Conservation (phyloP, 371 early-diverging fungal genomes). For the Coemansia sp. region DNA sequence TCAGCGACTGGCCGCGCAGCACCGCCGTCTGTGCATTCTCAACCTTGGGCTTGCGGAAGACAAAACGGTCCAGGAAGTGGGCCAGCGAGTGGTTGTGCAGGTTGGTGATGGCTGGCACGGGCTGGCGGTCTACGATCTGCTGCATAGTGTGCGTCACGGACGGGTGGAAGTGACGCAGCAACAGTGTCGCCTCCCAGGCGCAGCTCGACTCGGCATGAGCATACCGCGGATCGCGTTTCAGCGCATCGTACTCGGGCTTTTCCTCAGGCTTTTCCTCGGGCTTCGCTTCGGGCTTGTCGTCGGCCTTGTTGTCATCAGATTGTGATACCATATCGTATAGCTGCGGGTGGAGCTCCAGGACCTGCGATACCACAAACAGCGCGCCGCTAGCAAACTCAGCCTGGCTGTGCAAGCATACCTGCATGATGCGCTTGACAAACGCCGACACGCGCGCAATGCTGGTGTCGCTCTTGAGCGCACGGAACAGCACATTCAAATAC, state of each 20-base stretch:
- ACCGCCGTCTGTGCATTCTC: constrained; percentile 10
- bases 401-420: constrained; percentile 73
- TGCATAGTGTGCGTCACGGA: constrained; percentile 79
- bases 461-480: constrained; percentile 77
- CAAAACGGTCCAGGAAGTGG: constrained; percentile 94
- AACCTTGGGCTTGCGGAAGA: constrained; percentile 92
- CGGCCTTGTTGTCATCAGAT: constrained; percentile 70
- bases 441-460: constrained; percentile 70
- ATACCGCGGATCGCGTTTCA: constrained; percentile 86
- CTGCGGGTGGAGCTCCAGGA: constrained; percentile 33
- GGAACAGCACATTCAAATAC: constrained; percentile 89
- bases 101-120: constrained; percentile 74
- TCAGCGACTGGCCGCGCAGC: constrained; percentile 54
- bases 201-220: constrained; percentile 78
- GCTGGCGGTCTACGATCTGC: constrained; percentile 66
- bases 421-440: constrained; percentile 87
- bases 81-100: constrained; percentile 86
- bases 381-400: constrained; percentile 83
- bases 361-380: constrained; percentile 79
- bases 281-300: too few species aligned
- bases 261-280: too few species aligned
- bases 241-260: constrained; percentile 67
- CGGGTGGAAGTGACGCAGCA: constrained; percentile 87
- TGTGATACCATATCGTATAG: constrained; percentile 45
- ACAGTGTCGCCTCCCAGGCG: constrained; percentile 86